A percentile compares a stretch with the other conserved stretches of the same genome.
Conservation (phyloP, 2,329 filamentous ascomycete genomes). For the Claviceps lovelessii region DNA sequence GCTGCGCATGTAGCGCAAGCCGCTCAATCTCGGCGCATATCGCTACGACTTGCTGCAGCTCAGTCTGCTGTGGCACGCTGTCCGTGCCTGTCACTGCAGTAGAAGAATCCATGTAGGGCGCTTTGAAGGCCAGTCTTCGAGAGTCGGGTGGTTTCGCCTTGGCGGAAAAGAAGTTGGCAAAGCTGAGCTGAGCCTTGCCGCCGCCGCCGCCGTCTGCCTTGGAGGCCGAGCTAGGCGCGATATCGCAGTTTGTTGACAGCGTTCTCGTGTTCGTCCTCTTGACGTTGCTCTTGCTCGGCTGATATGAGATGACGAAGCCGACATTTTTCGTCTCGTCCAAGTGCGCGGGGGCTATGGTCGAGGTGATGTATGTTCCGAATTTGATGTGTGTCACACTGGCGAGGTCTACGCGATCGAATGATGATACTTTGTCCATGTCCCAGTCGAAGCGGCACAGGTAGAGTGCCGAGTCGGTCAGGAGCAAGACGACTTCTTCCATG, state of each 20-base stretch:
- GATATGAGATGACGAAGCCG: slow-evolving; percentile 68
- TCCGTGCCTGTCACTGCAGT: slow-evolving; percentile 36
- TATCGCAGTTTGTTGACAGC: slow-evolving; percentile 39
- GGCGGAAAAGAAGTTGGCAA: slow-evolving; percentile 29
- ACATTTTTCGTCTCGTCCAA: slow-evolving; percentile 68
- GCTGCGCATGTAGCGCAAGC: slow-evolving; percentile 38
- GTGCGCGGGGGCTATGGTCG: slow-evolving; percentile 64
- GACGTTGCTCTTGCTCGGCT: slow-evolving; percentile 54
- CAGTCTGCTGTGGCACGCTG: slow-evolving; percentile 33
- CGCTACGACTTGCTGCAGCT: slow-evolving; percentile 41
- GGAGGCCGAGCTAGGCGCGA: slow-evolving; percentile 13
- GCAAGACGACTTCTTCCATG: slow-evolving; percentile 76
- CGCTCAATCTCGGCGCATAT: slow-evolving; percentile 68
- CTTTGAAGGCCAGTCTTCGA: slow-evolving; percentile 40
- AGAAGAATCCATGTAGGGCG: slow-evolving; percentile 38
- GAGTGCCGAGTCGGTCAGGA: slow-evolving; percentile 71
- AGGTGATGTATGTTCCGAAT: slow-evolving; percentile 80
- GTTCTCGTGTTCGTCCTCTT: slow-evolving; percentile 76
- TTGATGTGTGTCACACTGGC: slow-evolving; percentile 58
- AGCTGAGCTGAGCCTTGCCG: slow-evolving; percentile 16
- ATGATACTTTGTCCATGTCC: slow-evolving; percentile 85
- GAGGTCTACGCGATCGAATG: slow-evolving; percentile 75
- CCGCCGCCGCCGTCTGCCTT: slow-evolving; percentile 6
- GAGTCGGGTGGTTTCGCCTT: slow-evolving; percentile 19
- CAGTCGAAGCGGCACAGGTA: slow-evolving; percentile 91